Evolutionary conservation across 345 rosid genomes (phyloP).

Genomic region (Leavenworthia alabamica): DNA sequence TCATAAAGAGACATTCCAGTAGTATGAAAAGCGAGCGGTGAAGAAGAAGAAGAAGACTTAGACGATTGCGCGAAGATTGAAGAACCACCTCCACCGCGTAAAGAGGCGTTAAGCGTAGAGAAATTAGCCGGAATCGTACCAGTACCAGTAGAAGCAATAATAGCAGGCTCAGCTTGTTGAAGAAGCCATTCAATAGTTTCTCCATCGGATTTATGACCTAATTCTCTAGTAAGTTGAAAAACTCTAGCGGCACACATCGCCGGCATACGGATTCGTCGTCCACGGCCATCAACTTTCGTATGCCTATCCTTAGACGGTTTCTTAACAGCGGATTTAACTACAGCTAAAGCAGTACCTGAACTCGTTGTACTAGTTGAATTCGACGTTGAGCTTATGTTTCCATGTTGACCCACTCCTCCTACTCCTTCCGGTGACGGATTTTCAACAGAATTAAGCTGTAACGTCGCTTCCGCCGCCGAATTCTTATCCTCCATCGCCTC

Average conservation of each 20-base stretch:
- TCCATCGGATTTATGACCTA: conserved; percentile 78
- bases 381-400: background rate
- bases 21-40: conserved; percentile 49
- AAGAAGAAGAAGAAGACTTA: conserved; percentile 50
- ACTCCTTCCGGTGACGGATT: conserved; percentile 24
- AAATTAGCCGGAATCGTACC: conserved; percentile 88
- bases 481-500: conserved; percentile 26
- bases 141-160: conserved; percentile 68
- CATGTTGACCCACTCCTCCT: background rate
- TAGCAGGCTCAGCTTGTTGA: conserved; percentile 77
- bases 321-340: conserved; percentile 38
- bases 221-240: conserved; percentile 66
- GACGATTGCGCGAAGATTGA: conserved; percentile 51
- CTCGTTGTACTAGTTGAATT: conserved; percentile 28
- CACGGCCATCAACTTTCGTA: conserved; percentile 83
- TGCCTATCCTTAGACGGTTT: conserved; percentile 72
- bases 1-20: conserved; percentile 47
- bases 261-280: conserved; percentile 83
- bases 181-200: conserved; percentile 84
- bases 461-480: conserved; percentile 23
- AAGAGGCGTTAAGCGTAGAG: conserved; percentile 61
- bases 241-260: conserved; percentile 81
- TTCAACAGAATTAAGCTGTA: conserved; percentile 31
- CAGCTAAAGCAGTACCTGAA: conserved; percentile 16
- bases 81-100: conserved; percentile 61